These are phyloP conservation scores for Calonectria montana DNA, from an alignment of 2,329 filamentous ascomycete species.

Conservation along the genomic window DNA sequence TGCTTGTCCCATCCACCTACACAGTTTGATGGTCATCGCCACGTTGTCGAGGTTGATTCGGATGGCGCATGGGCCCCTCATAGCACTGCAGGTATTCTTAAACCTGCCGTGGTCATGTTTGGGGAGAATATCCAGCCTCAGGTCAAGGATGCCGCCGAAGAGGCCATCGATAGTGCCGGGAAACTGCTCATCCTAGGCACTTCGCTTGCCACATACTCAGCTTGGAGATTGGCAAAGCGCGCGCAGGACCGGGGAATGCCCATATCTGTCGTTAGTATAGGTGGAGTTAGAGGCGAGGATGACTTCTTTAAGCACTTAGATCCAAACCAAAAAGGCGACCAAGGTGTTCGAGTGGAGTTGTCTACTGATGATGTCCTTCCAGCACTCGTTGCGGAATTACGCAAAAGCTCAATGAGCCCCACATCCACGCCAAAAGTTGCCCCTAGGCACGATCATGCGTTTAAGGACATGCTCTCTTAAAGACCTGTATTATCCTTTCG, in stretches of 20 bases:
- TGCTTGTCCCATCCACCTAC: slow-evolving; percentile 76
- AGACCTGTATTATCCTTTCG: slow-evolving; percentile 35
- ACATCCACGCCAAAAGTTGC: slow-evolving; percentile 26
- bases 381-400: slow-evolving; percentile 64
- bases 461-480: slow-evolving; percentile 72
- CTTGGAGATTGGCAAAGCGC: slow-evolving; percentile 87
- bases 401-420: slow-evolving; percentile 38
- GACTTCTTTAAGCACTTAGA: slow-evolving; percentile 71
- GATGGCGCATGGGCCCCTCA: slow-evolving; percentile 82
- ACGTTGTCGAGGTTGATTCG: slow-evolving; percentile 74
- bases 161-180: slow-evolving; percentile 80
- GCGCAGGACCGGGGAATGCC: slow-evolving; percentile 86
- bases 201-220: slow-evolving; percentile 93
- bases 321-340: slow-evolving; percentile 61
- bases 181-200: slow-evolving; percentile 86
- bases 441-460: slow-evolving; percentile 50
- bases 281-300: slow-evolving; percentile 86
- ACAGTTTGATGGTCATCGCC: slow-evolving; percentile 64
- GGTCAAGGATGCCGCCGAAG: slow-evolving; percentile 82
- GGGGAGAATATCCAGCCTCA: slow-evolving; percentile 82
- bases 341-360: slow-evolving; percentile 67
- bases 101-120: slow-evolving; percentile 96
- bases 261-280: slow-evolving; percentile 88
- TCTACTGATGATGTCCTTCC: slow-evolving; percentile 69
- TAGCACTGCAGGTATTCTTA: slow-evolving; percentile 82